phyloP scores from a whole-genome alignment of 495 filamentous ascomycete species.

The Xylaria curta region DNA sequence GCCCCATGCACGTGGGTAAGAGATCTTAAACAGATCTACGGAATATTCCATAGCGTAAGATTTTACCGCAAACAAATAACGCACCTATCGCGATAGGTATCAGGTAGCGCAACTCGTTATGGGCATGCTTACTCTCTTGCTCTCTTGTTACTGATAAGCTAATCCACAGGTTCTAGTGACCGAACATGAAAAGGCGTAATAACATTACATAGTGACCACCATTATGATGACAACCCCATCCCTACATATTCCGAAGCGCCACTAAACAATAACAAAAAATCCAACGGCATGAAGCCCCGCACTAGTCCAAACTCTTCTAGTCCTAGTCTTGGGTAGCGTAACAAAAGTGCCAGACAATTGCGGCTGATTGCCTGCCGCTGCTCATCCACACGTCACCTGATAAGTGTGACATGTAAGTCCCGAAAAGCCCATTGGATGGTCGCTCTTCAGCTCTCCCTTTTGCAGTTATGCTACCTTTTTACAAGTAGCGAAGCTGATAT shows the following conservation, averaged over 20 bases:
- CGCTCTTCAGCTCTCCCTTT: neutral
- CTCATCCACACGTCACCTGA: conserved; percentile 18
- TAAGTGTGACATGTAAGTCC: neutral
- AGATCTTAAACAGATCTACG: neutral
- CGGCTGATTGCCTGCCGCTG: neutral
- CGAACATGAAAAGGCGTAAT: neutral
- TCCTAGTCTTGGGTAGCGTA: neutral
- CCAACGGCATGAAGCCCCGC: neutral
- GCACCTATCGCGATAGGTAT: neutral
- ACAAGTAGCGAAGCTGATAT: neutral
- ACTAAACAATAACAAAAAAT: neutral
- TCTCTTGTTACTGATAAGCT: neutral
- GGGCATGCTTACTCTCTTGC: neutral
- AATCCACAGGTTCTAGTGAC: neutral
- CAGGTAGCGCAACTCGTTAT: neutral
- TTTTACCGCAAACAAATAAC: neutral
- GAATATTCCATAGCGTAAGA: no score
- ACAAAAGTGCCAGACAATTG: neutral
- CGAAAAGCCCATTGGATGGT: neutral
- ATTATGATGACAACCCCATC: neutral
- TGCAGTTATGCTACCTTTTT: neutral
- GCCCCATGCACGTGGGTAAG: neutral
- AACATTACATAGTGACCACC: neutral
- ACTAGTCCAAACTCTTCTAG: neutral
- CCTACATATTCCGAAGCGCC: conserved; percentile 8